Evolutionary conservation across 352 stramenopile species (phyloP).

Genomic region (Phytophthora sp.): DNA sequence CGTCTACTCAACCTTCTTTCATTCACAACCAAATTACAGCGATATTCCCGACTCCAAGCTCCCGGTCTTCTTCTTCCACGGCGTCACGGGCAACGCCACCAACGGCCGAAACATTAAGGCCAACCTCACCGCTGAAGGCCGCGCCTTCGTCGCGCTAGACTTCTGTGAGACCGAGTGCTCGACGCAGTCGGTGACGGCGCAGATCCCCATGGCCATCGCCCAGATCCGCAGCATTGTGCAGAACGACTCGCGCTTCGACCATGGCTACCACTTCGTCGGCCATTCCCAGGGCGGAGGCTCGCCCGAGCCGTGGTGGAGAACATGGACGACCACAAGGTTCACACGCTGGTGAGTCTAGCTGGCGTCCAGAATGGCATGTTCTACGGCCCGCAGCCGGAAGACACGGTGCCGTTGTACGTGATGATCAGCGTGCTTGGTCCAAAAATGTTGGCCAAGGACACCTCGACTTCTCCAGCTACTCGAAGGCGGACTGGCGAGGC

Average conservation of each 20-base stretch:
- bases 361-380: constrained; percentile 61
- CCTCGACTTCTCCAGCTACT: constrained; percentile 43
- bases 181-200: constrained; percentile 30
- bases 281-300: constrained; percentile 51
- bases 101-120: constrained; percentile 36
- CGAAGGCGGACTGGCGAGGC: constrained; percentile 24
- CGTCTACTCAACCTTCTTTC: not conserved
- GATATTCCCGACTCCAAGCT: constrained; percentile 13
- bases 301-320: constrained; percentile 55
- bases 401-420: constrained; percentile 35
- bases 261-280: constrained; percentile 56
- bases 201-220: constrained; percentile 51
- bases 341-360: constrained; percentile 50
- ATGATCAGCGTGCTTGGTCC: constrained; percentile 42
- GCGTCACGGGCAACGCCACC: constrained; percentile 35
- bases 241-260: constrained; percentile 39
- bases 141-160: constrained; percentile 41
- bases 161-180: constrained; percentile 53
- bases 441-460: constrained; percentile 21
- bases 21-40: not conserved
- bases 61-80: constrained; percentile 63
- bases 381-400: constrained; percentile 45
- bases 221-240: constrained; percentile 43
- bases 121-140: constrained; percentile 38
- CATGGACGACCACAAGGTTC: constrained; percentile 61